These are phyloP conservation scores for Fusarium chuoi DNA, from an alignment of 2,329 filamentous ascomycete species.

Conservation along the genomic window DNA sequence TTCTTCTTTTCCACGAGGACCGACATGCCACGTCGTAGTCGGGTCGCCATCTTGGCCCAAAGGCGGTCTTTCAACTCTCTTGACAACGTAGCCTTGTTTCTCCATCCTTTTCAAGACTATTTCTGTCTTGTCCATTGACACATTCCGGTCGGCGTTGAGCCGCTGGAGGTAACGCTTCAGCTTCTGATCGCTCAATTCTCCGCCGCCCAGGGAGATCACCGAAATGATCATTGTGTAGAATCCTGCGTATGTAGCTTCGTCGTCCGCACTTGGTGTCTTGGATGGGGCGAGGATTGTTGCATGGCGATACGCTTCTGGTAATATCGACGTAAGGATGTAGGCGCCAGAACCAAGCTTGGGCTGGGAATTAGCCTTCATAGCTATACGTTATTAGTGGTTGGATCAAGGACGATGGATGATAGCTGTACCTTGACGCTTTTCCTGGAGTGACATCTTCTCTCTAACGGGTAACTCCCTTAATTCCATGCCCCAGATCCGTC, in stretches of 20 bases:
- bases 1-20: slow-evolving; percentile 86
- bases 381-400: slow-evolving; percentile 37
- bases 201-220: slow-evolving; percentile 79
- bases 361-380: slow-evolving; percentile 58
- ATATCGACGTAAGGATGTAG: slow-evolving; percentile 80
- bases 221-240: slow-evolving; percentile 85
- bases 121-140: slow-evolving; percentile 80
- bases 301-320: slow-evolving; percentile 75
- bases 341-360: slow-evolving; percentile 70
- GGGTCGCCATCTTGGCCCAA: slow-evolving; percentile 73
- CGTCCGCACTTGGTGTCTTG: slow-evolving; percentile 69
- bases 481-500: slow-evolving; percentile 87
- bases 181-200: slow-evolving; percentile 79
- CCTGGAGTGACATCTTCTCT: slow-evolving; percentile 83
- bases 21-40: slow-evolving; percentile 82
- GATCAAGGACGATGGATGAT: not conserved
- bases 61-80: slow-evolving; percentile 71
- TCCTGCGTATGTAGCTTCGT: slow-evolving; percentile 83
- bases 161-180: slow-evolving; percentile 79
- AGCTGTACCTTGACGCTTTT: slow-evolving; percentile 75
- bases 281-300: slow-evolving; percentile 75
- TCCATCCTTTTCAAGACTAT: slow-evolving; percentile 78
- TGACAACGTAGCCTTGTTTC: slow-evolving; percentile 85
- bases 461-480: slow-evolving; percentile 82
- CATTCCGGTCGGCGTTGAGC: slow-evolving; percentile 78